Evolutionary conservation across 2,329 filamentous ascomycete genomes (phyloP), one percentile per base, ranked within the genome.

Genomic region (Sphaerulina vaccinii): DNA sequence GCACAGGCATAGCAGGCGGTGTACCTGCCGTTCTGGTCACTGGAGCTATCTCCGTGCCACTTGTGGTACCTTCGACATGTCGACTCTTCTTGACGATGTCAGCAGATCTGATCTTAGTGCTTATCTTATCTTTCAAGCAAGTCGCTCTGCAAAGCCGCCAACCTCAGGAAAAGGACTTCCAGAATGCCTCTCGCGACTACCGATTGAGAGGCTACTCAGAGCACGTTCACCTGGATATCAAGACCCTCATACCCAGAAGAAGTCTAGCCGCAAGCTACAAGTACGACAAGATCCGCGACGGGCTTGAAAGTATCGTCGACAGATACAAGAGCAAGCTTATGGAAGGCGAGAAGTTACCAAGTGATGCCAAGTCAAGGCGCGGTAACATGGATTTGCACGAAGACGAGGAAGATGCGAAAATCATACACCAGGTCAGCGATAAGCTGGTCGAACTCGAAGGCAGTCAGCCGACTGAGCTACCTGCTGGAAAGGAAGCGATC

Each of bases 21-120:
- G 52, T 63, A 32, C 66, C 67, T 5, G 55, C 59, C 29, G 66
- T 63, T 39, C 50, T 60, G 7, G 53, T 60, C 29, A 56, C 66
- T 10, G 65, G 62, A 13, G 44, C 58, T 8, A 57, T 52, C 11
- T 64, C 23, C 52, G 59, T 43, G 45, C 56, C 39, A 41, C 60
- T 43, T 10, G 55, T 67, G 9, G 62, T 64, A 0, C 67, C 66
- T n/a, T 57, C 65, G 7, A 67, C 65, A 13, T 64, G 65, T 32
- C 54, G 65, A 23, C 61, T 69, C 44, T 57, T 69, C 51, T 61
- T 69, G 35, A 65, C 66, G 40, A 66, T 66, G 58, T 59, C 66
- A 6, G 65, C 60, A 50, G 67, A 69, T 35, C 58, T 69, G 47
- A 69, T 66, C 24, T 57, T 68, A 15, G 66, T 68, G 29, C 59